Base-by-base conservation (phyloP, 2,329 filamentous ascomycete species). In the Thyridium curvatum region DNA sequence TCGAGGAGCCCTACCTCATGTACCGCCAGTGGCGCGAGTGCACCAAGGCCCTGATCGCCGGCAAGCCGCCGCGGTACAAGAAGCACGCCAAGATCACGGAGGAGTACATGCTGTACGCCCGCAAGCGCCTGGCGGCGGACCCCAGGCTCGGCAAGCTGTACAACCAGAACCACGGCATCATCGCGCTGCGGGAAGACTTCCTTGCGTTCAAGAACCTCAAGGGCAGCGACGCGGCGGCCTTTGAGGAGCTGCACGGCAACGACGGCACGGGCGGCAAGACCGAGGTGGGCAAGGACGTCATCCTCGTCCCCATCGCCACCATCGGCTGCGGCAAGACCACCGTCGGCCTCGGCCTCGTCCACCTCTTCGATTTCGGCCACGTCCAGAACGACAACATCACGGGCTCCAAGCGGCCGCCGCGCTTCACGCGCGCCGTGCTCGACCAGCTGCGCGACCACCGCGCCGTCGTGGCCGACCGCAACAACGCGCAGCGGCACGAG, bases 1-100 rank as follows among this genome's bases (percentile, higher is more conserved):
- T 98, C 44, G 93, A 98, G 56, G 93, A 98, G 65, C 93, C 93
- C 1, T 98, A 98, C 58, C 69, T 98, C 44, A 94, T 98, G 88
- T 98, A 97, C 64, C 82, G 93, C 17, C 93, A 98, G 66, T 98
- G 93, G 93, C 82, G 93, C 45, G 93, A 98, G 65, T 94, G 86
- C 58, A 98, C 93, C 32, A 97, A 95, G 60, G 77, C 86, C 5
- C 64, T 97, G 41, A 96, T 98, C 49, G 55, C 73, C 2, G 84
- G 84, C 12, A 84, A 78, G 50, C 65, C 77, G 30, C 87, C 90
- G 10, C 84, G 74, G 47, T 85, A 77, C 66, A 90, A 80, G 66
- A 97, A 97, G 62, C 93, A 98, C 60, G 67, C 78, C 49, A 77
- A 82, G 48, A 93, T 98, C 50, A 98, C 93, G 0, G 82, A 94